Evolutionary conservation across 345 rosid genomes (phyloP), one percentile per base, ranked within the genome.

Genomic region (Dipteronia sinensis): DNA sequence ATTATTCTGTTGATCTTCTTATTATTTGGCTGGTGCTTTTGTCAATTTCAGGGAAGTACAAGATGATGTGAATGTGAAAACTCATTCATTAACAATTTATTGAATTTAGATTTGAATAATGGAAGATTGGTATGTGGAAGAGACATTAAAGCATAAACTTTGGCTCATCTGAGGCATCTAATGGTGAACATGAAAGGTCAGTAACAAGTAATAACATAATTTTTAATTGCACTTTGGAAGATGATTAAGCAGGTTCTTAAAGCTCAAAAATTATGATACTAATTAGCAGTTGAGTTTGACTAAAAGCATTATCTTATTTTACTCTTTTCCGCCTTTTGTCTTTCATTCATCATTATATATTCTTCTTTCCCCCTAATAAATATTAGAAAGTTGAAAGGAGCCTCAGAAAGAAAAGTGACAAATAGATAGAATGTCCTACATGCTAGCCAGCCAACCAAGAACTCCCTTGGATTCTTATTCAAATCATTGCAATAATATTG

Each of bases 391-490:
- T 13, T 51, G 19, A 51, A 51, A 15, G n/a, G 0, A 51, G 56
- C 56, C 59, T 10, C 2, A 49, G 12, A 47, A 51, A 27, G 31
- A 17, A 23, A 12, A 27, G 19, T 31, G 34, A 31, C 34, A 31
- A 31, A 31, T 31, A 3, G 34, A 5, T 31, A 31, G 34, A 31
- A 31, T 31, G 34, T 22, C 34, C 27, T 76, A 10, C 10, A 27
- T 77, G 19, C 16, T 42, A 11, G 51, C 5, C 42, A 6, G 51
- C 5, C 55, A 63, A 69, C 67, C 62, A 11, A 49, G 12, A 10
- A 40, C 29, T 53, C 38, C 46, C 5, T 72, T 16, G 72, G 76
- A 65, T 78, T 78, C 65, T 72, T 65, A 65, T 65, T 67, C 59
- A 40, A 65, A 46, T 1, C 59, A 17, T 27, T 31, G 44, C n/a